Percentiles rank a stretch among this genome's conserved stretches.
Conservation (phyloP, 2,329 filamentous ascomycete species). For the Davidsoniella australis region DNA sequence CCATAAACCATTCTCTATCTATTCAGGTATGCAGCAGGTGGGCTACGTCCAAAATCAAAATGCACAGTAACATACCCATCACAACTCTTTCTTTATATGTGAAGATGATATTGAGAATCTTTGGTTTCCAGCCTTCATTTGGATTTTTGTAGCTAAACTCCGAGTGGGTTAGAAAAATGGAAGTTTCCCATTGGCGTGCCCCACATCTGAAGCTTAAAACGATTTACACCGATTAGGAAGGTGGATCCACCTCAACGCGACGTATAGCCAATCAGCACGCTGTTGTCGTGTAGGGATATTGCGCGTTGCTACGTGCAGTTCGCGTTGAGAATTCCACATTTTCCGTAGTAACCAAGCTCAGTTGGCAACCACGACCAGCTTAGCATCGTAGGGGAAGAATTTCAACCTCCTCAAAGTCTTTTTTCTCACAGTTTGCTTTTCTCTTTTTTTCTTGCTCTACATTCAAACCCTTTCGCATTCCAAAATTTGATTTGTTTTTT, state of each 20-base stretch:
- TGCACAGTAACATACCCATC: no score
- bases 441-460: not conserved
- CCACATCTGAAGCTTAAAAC: not conserved
- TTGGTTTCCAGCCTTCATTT: no score
- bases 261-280: not conserved
- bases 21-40: no score
- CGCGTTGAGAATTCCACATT: slow-evolving; percentile 1
- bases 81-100: no score
- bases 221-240: slow-evolving; percentile 6
- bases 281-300: not conserved
- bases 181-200: no score
- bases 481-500: not conserved
- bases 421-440: not conserved
- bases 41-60: no score
- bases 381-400: not conserved
- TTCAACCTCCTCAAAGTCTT: not conserved
- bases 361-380: no score
- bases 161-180: no score
- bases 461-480: not conserved
- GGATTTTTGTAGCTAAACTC: no score
- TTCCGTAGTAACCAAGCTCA: not conserved
- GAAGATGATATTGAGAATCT: no score
- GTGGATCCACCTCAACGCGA: not conserved
- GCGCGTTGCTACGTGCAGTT: not conserved
- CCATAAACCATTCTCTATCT: no score